Evolutionary conservation across 176 grass and related monocot genomes (phyloP).

Genomic region (Cocos nucifera): DNA sequence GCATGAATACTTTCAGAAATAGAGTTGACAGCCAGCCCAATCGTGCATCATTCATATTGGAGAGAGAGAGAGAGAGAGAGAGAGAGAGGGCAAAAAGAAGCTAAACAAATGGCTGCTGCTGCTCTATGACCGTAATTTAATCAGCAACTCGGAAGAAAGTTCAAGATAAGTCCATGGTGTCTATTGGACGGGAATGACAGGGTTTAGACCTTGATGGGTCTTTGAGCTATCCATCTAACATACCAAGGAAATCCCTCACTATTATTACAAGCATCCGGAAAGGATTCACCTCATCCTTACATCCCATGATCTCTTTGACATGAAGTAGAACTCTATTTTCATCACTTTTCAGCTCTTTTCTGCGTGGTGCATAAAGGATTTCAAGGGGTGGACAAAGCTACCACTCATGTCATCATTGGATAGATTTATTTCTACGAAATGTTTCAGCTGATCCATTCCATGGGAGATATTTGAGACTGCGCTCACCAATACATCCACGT

Average conservation of each 20-base stretch:
- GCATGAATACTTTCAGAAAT: too few relatives aligned
- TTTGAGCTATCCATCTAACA: conserved; percentile 61
- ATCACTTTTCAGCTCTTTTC: conserved; percentile 59
- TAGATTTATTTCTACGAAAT: conserved; percentile 24
- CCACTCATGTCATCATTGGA: conserved; percentile 17
- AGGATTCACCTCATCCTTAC: conserved; percentile 73
- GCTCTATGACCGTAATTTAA: too few relatives aligned
- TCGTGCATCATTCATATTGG: too few relatives aligned
- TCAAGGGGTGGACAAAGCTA: conserved; percentile 48
- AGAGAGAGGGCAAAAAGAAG: too few relatives aligned
- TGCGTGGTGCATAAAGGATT: conserved; percentile 44
- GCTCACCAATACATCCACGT: conserved; percentile 69
- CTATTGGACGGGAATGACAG: neutral
- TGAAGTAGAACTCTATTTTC: conserved; percentile 54
- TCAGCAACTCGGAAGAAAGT: too few relatives aligned
- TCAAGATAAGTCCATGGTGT: too few relatives aligned
- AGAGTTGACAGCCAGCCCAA: too few relatives aligned
- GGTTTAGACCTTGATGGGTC: conserved; percentile 29
- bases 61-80: too few relatives aligned
- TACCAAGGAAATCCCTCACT: conserved; percentile 74
- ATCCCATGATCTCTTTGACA: conserved; percentile 77
- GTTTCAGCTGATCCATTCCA: conserved; percentile 47
- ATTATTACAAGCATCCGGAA: conserved; percentile 90
- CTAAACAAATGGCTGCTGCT: too few relatives aligned
- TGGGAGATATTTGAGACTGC: conserved; percentile 48